Evolutionary conservation across 2,329 filamentous ascomycete genomes (phyloP).

Genomic region (Paecilomyces niveus): DNA sequence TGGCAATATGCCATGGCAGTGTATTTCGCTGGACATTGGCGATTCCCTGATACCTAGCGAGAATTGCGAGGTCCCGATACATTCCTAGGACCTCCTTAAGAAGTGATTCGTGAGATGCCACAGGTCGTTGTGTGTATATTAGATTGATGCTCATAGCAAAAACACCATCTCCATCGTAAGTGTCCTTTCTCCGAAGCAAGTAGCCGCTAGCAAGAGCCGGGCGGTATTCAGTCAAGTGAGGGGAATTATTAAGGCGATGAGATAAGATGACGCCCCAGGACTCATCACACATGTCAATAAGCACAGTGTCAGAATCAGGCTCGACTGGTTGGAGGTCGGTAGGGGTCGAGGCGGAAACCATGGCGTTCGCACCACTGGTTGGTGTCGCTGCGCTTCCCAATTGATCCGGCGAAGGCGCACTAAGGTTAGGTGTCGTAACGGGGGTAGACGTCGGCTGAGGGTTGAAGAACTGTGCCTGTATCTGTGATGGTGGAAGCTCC

Average conservation of each 20-base stretch:
- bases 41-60: constrained; percentile 37
- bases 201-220: constrained; percentile 41
- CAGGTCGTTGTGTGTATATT: constrained; percentile 25
- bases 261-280: constrained; percentile 53
- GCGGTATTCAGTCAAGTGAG: constrained; percentile 34
- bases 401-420: constrained; percentile 36
- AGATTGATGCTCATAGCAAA: constrained; percentile 36
- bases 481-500: constrained; percentile 22
- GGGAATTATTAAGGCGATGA: constrained; percentile 38
- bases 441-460: constrained; percentile 28
- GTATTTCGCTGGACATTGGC: constrained; percentile 32
- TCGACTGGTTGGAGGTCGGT: constrained; percentile 27
- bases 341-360: constrained; percentile 32
- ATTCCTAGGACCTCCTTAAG: constrained; percentile 36
- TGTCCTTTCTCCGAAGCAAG: constrained; percentile 38
- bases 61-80: constrained; percentile 38
- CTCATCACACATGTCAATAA: constrained; percentile 54
- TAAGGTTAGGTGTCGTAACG: constrained; percentile 31
- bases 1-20: constrained; percentile 44
- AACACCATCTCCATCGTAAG: constrained; percentile 34
- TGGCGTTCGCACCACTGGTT: constrained; percentile 17
- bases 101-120: constrained; percentile 25
- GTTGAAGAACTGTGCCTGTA: constrained; percentile 27
- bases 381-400: constrained; percentile 33
- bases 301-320: constrained; percentile 49